phyloP scores from a whole-genome alignment of 2,329 filamentous ascomycete species.

The Nemania sp. region DNA sequence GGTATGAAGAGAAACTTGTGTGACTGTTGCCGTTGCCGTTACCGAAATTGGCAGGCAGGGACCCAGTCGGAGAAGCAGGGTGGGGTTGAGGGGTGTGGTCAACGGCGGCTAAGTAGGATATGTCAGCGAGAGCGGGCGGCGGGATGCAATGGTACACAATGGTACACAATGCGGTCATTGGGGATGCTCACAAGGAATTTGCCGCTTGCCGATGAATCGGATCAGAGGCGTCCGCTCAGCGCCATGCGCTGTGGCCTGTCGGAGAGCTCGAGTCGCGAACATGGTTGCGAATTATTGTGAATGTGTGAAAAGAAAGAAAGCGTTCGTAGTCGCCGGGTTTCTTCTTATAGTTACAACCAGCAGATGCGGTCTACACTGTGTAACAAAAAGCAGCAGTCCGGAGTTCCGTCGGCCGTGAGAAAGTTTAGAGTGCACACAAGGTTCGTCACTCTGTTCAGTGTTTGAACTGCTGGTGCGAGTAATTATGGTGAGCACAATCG shows the following conservation, averaged over 20 bases:
- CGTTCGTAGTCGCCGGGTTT: neutral
- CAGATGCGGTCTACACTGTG: neutral
- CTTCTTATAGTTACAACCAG: neutral
- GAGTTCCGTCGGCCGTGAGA: no score
- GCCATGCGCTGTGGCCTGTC: constrained; percentile 61
- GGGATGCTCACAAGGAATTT: constrained; percentile 56
- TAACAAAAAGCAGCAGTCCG: neutral
- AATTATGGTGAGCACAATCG: constrained; percentile 13
- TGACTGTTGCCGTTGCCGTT: constrained; percentile 48
- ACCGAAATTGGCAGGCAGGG: constrained; percentile 60
- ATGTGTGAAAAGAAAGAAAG: constrained; percentile 17
- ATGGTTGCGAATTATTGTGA: constrained; percentile 43
- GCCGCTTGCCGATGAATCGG: constrained; percentile 63
- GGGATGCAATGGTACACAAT: neutral
- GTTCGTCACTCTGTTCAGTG: neutral
- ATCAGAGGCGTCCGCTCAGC: constrained; percentile 65
- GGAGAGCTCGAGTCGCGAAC: constrained; percentile 60
- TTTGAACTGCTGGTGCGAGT: constrained; percentile 5
- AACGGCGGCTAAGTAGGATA: constrained; percentile 57
- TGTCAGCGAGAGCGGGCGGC: constrained; percentile 25
- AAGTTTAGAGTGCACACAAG: no score
- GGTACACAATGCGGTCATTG: neutral
- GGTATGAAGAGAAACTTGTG: constrained; percentile 74
- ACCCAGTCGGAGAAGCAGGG: constrained; percentile 68
- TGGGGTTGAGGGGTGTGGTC: constrained; percentile 76